Evolutionary conservation across 2,329 filamentous ascomycete genomes (phyloP).

Genomic region (Calonectria hawksworthii): DNA sequence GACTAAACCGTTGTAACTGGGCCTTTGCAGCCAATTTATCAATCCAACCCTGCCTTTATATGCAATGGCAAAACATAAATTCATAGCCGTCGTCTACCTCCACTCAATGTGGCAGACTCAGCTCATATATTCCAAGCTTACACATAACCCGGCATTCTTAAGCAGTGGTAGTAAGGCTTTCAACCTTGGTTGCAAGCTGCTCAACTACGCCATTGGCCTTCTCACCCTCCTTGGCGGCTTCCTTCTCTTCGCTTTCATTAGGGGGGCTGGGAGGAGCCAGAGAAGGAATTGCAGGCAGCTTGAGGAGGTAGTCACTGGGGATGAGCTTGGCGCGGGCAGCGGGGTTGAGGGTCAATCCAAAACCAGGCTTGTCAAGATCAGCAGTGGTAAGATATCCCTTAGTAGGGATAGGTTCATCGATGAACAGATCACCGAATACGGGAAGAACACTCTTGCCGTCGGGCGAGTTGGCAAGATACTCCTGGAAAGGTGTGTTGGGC

Average conservation of each 20-base stretch:
- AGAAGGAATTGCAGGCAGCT: conserved; percentile 69
- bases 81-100: neutral
- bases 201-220: conserved; percentile 46
- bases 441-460: conserved; percentile 92
- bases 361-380: conserved; percentile 89
- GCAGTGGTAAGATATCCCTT: conserved; percentile 86
- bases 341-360: conserved; percentile 89
- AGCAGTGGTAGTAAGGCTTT: conserved; percentile 47
- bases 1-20: neutral
- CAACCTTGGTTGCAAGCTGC: conserved; percentile 52
- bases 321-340: conserved; percentile 79
- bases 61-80: conserved; percentile 2
- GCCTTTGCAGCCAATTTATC: neutral
- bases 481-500: conserved; percentile 93
- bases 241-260: conserved; percentile 37
- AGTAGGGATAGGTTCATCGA: conserved; percentile 89
- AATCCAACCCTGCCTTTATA: conserved; percentile 15
- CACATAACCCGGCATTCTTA: neutral
- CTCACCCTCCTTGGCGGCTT: conserved; percentile 28
- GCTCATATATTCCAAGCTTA: neutral
- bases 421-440: conserved; percentile 91
- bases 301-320: conserved; percentile 80
- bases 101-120: neutral
- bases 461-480: conserved; percentile 93
- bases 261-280: conserved; percentile 52